These are phyloP conservation scores for Colletotrichum costaricense DNA, from an alignment of 2,329 filamentous ascomycete species.

Conservation along the genomic window DNA sequence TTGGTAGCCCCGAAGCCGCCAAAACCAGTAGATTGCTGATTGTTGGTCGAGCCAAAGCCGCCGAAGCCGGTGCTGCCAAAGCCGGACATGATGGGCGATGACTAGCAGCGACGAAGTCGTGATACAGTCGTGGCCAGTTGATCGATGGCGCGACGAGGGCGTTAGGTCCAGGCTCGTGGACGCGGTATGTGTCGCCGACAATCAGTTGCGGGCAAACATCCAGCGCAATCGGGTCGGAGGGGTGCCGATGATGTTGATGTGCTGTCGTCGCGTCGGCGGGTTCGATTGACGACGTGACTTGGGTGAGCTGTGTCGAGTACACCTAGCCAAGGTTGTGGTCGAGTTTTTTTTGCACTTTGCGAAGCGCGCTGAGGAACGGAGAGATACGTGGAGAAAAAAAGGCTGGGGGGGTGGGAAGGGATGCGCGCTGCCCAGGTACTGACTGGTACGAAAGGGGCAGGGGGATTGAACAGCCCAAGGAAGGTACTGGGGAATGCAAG, in stretches of 20 bases:
- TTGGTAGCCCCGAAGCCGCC: slow-evolving; percentile 65
- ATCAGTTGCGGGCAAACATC: slow-evolving; percentile 31
- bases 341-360: slow-evolving; percentile 22
- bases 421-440: slow-evolving; percentile 12
- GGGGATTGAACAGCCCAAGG: neutral
- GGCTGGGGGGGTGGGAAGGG: slow-evolving; percentile 29
- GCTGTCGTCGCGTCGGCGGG: slow-evolving; percentile 18
- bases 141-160: slow-evolving; percentile 1
- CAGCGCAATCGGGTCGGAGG: slow-evolving; percentile 17
- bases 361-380: slow-evolving; percentile 23
- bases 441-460: slow-evolving; percentile 1
- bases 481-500: neutral
- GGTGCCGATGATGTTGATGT: slow-evolving; percentile 19
- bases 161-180: slow-evolving; percentile 3
- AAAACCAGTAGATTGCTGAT: slow-evolving; percentile 60
- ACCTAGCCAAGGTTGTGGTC: slow-evolving; percentile 5
- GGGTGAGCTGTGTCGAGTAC: neutral
- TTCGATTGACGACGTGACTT: slow-evolving; percentile 26
- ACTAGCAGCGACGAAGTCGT: neutral
- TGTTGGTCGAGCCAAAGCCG: slow-evolving; percentile 71
- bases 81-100: slow-evolving; percentile 57
- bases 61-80: slow-evolving; percentile 62
- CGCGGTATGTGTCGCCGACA: slow-evolving; percentile 21
- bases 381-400: slow-evolving; percentile 34
- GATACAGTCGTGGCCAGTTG: neutral